phyloP scores from a whole-genome alignment of 305 asterid species.

The Solanum hybrid region DNA sequence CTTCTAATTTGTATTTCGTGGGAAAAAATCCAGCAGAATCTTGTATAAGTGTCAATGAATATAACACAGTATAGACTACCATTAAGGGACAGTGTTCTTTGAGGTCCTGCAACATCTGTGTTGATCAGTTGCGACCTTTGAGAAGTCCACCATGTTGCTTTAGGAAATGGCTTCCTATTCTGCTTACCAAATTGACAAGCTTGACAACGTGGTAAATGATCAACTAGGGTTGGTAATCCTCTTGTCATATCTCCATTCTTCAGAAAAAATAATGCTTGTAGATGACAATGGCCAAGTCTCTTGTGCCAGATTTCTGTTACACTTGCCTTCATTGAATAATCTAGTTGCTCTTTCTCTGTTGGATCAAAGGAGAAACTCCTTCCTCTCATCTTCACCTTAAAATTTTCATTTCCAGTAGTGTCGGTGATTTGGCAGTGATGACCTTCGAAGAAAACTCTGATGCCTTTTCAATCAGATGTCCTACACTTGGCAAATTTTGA shows the following conservation, averaged over 20 bases:
- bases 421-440: not conserved
- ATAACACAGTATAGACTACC: not conserved
- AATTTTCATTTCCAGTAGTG: not conserved
- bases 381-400: not conserved
- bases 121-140: too few species aligned
- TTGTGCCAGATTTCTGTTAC: not conserved
- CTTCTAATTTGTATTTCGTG: not conserved
- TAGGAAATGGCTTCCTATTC: too few species aligned
- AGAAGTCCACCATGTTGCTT: too few species aligned
- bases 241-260: too few species aligned
- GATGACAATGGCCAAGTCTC: not conserved
- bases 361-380: slow-evolving; percentile 5
- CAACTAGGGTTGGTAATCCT: too few species aligned
- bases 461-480: too few species aligned
- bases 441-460: not conserved
- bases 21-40: not conserved
- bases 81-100: not conserved
- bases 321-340: not conserved
- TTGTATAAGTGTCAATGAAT: not conserved
- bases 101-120: too few species aligned
- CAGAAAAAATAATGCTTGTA: too few species aligned
- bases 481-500: not conserved
- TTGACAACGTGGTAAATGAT: too few species aligned
- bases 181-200: too few species aligned
- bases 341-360: not conserved